Percentiles rank a stretch among this genome's conserved stretches.
phyloP scores from a whole-genome alignment of 805 yeast species.

The Ogataea populi-albae region DNA sequence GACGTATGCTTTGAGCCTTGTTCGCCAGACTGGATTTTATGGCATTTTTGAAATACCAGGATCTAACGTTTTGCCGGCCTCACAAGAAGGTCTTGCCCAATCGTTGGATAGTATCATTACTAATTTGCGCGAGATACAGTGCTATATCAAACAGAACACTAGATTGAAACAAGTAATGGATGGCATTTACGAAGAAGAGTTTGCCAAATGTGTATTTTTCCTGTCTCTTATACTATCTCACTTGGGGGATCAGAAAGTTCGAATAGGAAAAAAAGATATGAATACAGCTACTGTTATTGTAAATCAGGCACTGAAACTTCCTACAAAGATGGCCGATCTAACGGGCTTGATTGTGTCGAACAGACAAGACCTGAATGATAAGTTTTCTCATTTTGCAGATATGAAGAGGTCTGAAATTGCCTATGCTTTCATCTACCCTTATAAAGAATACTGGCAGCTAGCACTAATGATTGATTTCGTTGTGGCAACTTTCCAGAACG shows the following conservation, averaged over 20 bases:
- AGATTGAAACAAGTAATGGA: conserved; percentile 11
- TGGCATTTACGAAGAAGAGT: conserved; percentile 22
- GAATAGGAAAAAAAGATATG: conserved; percentile 22
- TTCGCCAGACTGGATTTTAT: conserved; percentile 54
- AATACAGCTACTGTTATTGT: conserved; percentile 51
- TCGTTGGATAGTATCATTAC: conserved; percentile 8
- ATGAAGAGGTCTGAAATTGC: conserved; percentile 60
- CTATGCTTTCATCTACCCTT: conserved; percentile 46
- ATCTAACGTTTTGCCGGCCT: conserved; percentile 9
- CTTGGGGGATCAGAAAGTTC: conserved; percentile 40
- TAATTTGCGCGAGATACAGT: not conserved
- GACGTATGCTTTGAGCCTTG: conserved; percentile 56
- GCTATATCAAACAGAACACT: not conserved
- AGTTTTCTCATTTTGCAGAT: conserved; percentile 29
- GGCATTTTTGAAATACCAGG: conserved; percentile 53
- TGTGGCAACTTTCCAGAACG: conserved; percentile 18
- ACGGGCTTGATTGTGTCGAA: conserved; percentile 44
- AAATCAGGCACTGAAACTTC: conserved; percentile 67
- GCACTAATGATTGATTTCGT: conserved; percentile 27
- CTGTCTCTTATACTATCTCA: conserved; percentile 48
- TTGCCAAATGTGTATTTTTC: conserved; percentile 38
- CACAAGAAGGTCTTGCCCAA: conserved; percentile 9
- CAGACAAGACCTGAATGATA: conserved; percentile 23
- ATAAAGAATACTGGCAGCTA: conserved; percentile 50
- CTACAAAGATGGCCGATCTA: conserved; percentile 52